Base-by-base conservation (phyloP, 441 rosid species). In the Francoa sonchifolia region DNA sequence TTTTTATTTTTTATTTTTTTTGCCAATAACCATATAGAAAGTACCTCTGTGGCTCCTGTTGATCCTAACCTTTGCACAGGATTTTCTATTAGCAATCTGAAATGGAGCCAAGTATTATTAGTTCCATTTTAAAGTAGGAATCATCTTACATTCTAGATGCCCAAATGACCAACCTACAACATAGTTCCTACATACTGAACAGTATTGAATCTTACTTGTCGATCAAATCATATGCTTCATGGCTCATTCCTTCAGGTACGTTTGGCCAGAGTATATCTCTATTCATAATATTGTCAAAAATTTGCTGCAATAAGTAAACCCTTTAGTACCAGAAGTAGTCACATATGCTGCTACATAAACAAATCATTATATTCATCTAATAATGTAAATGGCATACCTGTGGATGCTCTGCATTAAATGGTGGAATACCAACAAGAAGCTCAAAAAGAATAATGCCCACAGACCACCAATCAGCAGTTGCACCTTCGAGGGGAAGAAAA, bases 391-490 rank as follows among this genome's bases (percentile, higher is more conserved):
- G 50, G 44, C 67, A 11, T 54, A 81, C 95, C 81, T 83, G 99
- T 39, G 96, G 94, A 58, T 73, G 67, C 67, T 70, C 79, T 42
- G 95, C 95, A 67, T 86, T 86, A 65, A 92, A 92, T 48, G 96
- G 96, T 34, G 99, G 96, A 33, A 86, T 63, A 15, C 96, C 96
- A 4, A 86, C 92, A 35, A 92, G 83, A 64, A 92, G 39, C 76
- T 92, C 96, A 59, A 73, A 92, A 36, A 83, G 92, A 69, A 86
- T 79, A 44, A 92, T 52, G 19, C 99, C 99, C 5, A 86, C 94
- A 18, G 99, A 92, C 99, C 99, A 92, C 97, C 96, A 83, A 68
- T 92, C 96, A 33, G 99, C 95, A 44, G 96, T 83, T 63, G 74
- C 76, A 55, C 94, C 96, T 86, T 47, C 41, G 58, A 55, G 36